Percentiles rank a stretch among this genome's conserved stretches.
Conservation (phyloP, 2,329 filamentous ascomycete genomes). For the Ceratocystis colombiana region DNA sequence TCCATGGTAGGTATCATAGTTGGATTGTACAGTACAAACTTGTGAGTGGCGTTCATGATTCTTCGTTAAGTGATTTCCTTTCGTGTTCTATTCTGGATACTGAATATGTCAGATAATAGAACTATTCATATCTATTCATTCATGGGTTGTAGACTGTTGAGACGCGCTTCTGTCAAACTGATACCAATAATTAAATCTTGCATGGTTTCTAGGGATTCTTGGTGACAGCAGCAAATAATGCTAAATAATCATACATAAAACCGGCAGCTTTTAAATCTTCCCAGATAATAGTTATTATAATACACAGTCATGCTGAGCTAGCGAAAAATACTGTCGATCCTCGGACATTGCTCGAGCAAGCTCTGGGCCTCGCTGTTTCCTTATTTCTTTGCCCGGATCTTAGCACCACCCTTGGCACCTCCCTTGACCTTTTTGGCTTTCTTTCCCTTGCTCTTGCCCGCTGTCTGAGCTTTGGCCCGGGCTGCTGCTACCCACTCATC, state of each 20-base stretch:
- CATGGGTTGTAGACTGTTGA: not conserved
- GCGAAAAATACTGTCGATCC: constrained; percentile 3
- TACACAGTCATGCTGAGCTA: constrained; percentile 9
- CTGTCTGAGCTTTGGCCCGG: constrained; percentile 29
- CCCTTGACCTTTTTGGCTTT: constrained; percentile 33
- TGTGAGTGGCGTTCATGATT: constrained; percentile 1
- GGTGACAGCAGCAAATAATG: not conserved
- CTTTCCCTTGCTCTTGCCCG: constrained; percentile 33
- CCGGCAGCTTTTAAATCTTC: constrained; percentile 1
- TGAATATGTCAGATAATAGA: not conserved
- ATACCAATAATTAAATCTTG: not conserved
- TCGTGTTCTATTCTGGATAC: not conserved
- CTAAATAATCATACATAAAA: constrained; percentile 12
- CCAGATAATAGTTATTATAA: constrained; percentile 7
- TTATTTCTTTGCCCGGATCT: constrained; percentile 29
- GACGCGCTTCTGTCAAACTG: not conserved
- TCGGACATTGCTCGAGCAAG: not conserved
- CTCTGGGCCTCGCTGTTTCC: not conserved
- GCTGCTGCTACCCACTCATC: constrained; percentile 30
- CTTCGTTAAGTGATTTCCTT: not conserved
- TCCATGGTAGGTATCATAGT: constrained; percentile 4
- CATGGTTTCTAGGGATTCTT: not conserved
- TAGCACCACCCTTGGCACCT: constrained; percentile 33
- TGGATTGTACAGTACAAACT: constrained; percentile 5
- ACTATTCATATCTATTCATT: not conserved